Base-by-base conservation (phyloP, 106 monocot genomes). In the Dendrobium chrysotoxum region DNA sequence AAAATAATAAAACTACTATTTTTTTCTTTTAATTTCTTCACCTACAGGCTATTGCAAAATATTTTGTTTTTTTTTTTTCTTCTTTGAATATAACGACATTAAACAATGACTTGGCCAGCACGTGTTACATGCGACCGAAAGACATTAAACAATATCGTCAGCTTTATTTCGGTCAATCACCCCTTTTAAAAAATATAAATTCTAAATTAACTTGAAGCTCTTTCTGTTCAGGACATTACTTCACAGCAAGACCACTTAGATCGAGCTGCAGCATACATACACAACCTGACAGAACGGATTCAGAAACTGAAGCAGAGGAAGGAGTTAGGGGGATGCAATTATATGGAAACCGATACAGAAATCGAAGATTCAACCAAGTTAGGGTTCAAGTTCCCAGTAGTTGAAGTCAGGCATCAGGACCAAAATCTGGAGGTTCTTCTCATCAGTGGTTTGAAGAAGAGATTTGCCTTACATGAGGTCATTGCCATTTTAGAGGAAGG, bases 401-500 rank as follows among this genome's bases (percentile, higher is more conserved):
- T 95, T 13, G 93, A 93, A 67, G 89, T 95, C 6, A 78, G 89
- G 42, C 83, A 85, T 44, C 75, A 82, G 73, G 93, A 88, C 6
- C 70, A 85, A 4, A 86, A 81, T 28, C 42, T 95, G 67, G 95
- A 95, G 68, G 90, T 91, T 30, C 76, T 93, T 7, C 53, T 95
- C 61, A 85, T 93, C 7, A 85, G 85, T 26, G 82, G 84, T 1
- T 28, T 21, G 28, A 85, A 81, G 68, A 77, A 21, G 77, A 83
- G 21, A 45, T 85, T 82, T 40, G 50, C 84, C 58, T 83, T 95
- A 57, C 83, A 91, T 42, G 72, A 86, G 38, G 86, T 85, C 53
- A 91, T 95, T 38, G 28, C 40, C 8, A 84, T 89, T 9, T 73
- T 95, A 17, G 93, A 93, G 75, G 95, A 95, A 83, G 93, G 91